phyloP scores from a whole-genome alignment of 345 rosid species.

The Eucalyptus urophylla region DNA sequence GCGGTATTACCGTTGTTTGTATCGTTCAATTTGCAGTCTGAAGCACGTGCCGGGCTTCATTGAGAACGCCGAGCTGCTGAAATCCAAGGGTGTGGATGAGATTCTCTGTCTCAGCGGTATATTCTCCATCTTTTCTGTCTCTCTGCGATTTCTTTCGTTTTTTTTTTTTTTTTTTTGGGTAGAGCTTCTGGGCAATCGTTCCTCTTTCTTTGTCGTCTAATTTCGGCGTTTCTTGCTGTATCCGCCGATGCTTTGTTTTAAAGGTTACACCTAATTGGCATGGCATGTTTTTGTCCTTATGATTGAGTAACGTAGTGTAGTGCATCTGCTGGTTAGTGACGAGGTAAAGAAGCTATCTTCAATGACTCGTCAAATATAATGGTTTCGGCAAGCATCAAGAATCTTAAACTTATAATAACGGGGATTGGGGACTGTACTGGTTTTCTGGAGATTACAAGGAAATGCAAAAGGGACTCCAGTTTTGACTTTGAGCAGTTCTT shows the following conservation, averaged over 20 bases:
- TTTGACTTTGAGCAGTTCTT: neutral
- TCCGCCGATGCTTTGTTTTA: neutral
- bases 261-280: neutral
- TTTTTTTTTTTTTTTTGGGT: too few species aligned
- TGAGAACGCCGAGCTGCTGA: conserved; percentile 75
- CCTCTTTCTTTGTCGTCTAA: neutral
- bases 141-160: neutral
- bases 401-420: neutral
- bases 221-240: neutral
- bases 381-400: neutral
- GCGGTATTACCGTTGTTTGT: neutral
- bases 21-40: conserved; percentile 27
- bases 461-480: neutral
- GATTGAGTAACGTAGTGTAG: neutral
- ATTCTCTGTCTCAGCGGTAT: conserved; percentile 80
- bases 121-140: neutral
- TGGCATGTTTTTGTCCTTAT: neutral
- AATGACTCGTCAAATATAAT: neutral
- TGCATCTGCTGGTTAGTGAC: neutral
- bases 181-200: neutral
- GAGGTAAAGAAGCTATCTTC: neutral
- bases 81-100: conserved; percentile 77
- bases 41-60: conserved; percentile 95
- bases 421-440: neutral
- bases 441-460: neutral